Percentiles rank a stretch among this genome's conserved stretches.
Conservation (phyloP, 2,329 filamentous ascomycete genomes). For the Arthrobotrys sinensis region DNA sequence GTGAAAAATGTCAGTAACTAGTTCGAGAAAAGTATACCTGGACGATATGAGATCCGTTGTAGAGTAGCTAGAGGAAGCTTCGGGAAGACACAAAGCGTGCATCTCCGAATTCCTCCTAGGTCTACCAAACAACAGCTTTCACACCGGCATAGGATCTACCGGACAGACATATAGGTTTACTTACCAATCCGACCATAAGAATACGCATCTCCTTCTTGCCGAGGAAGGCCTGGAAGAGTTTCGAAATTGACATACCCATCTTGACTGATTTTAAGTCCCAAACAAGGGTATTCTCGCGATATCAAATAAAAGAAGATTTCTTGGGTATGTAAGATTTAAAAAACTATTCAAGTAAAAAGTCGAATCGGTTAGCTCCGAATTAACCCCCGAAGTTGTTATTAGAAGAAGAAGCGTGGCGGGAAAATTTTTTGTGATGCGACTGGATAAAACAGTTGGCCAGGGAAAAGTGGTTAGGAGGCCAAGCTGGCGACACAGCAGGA, state of each 20-base stretch:
- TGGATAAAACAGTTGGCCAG: conserved; percentile 22
- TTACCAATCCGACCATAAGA: conserved; percentile 92
- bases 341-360: conserved; percentile 31
- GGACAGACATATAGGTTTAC: conserved; percentile 39
- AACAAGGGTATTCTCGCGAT: conserved; percentile 62
- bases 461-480: conserved; percentile 30
- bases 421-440: conserved; percentile 37
- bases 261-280: conserved; percentile 70
- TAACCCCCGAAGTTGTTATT: conserved; percentile 32
- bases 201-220: conserved; percentile 99
- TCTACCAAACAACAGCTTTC: conserved; percentile 12
- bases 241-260: conserved; percentile 99
- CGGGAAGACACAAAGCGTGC: conserved; percentile 17
- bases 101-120: neutral
- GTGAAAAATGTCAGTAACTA: conserved; percentile 1
- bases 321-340: conserved; percentile 7
- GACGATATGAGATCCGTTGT: neutral
- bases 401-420: conserved; percentile 8
- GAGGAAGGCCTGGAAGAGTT: conserved; percentile 95
- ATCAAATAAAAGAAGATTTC: conserved; percentile 18
- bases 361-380: conserved; percentile 50
- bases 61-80: neutral
- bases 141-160: neutral
- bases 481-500: conserved; percentile 33
- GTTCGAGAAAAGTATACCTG: neutral